Evolutionary conservation across 2,329 filamentous ascomycete species (phyloP).

Genomic region (Didymella glomerata): DNA sequence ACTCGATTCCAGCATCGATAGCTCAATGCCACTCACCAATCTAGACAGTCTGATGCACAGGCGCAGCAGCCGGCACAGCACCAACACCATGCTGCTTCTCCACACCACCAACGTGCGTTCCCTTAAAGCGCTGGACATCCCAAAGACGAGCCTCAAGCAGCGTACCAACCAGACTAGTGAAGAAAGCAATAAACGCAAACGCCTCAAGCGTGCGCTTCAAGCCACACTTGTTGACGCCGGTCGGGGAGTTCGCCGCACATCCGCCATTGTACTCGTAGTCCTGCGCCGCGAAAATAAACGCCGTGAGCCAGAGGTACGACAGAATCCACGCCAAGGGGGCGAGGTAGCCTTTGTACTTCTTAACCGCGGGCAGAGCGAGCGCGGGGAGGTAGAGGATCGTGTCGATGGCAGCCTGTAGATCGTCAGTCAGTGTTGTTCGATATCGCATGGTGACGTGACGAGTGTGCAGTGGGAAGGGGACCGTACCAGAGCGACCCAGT

Average conservation of each 20-base stretch:
- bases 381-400: constrained; percentile 27
- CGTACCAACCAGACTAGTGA: constrained; percentile 30
- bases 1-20: not conserved
- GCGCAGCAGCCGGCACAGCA: not conserved
- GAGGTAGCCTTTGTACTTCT: constrained; percentile 34
- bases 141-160: constrained; percentile 30
- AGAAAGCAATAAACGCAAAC: constrained; percentile 38
- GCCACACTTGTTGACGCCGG: constrained; percentile 22
- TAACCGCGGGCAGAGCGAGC: constrained; percentile 23
- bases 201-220: constrained; percentile 35
- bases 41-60: not conserved
- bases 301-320: constrained; percentile 39
- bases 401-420: constrained; percentile 24
- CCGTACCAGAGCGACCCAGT: constrained; percentile 17
- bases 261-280: constrained; percentile 29
- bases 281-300: constrained; percentile 36
- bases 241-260: constrained; percentile 22
- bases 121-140: constrained; percentile 28
- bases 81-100: constrained; percentile 15
- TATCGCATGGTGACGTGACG: not conserved
- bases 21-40: not conserved
- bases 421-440: not conserved
- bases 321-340: constrained; percentile 30
- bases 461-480: not conserved
- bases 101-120: not conserved